Conservation (phyloP, 2,329 filamentous ascomycete genomes). For the Xylariaceae sp. region DNA sequence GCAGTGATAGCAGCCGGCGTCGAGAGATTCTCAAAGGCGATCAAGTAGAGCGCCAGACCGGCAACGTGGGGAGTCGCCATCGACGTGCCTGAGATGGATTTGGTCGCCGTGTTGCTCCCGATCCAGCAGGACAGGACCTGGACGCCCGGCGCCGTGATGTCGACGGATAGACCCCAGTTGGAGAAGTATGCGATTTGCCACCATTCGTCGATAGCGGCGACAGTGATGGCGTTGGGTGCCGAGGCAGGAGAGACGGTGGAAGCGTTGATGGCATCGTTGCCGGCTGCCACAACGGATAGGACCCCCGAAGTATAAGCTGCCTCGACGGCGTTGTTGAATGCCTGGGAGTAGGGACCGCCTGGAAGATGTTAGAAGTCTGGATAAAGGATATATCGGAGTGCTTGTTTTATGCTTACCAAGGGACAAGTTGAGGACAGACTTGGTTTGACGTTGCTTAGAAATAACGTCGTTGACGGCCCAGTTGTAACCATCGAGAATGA, state of each 20-base stretch:
- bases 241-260: constrained; percentile 44
- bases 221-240: constrained; percentile 45
- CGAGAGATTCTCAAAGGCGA: constrained; percentile 39
- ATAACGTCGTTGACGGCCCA: constrained; percentile 45
- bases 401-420: constrained; percentile 33
- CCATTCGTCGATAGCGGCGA: constrained; percentile 42
- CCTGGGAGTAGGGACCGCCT: constrained; percentile 39
- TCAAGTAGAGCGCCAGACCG: constrained; percentile 55
- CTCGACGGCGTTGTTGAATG: constrained; percentile 48
- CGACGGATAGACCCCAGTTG: constrained; percentile 44
- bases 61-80: constrained; percentile 59
- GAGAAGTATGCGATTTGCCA: constrained; percentile 42
- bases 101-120: constrained; percentile 35
- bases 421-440: constrained; percentile 51
- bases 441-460: constrained; percentile 35
- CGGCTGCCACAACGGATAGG: constrained; percentile 51
- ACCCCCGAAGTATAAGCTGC: constrained; percentile 43
- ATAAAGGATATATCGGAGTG: not conserved
- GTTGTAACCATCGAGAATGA: constrained; percentile 28
- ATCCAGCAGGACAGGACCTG: constrained; percentile 40
- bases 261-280: constrained; percentile 43
- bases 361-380: not conserved
- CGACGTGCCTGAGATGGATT: constrained; percentile 51
- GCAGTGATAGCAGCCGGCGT: constrained; percentile 34
- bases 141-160: constrained; percentile 42